A percentile compares a stretch with the other conserved stretches of the same genome.
These are phyloP conservation scores for Kwoniella shandongensis DNA, from an alignment of 768 basidiomycete genomes.

Conservation along the genomic window DNA sequence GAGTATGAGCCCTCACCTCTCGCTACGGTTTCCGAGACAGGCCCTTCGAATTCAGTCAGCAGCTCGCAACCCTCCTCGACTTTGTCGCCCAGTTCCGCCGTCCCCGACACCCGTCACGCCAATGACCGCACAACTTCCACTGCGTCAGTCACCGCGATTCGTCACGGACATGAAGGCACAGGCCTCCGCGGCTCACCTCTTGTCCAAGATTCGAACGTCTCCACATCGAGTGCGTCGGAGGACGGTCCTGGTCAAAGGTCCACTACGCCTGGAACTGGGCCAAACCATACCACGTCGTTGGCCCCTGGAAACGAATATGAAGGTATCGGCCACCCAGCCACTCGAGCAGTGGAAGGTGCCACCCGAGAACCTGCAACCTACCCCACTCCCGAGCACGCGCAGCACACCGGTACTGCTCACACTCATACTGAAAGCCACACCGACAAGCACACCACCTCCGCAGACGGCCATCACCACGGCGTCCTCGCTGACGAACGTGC, in stretches of 20 bases:
- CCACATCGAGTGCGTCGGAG: neutral
- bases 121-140: constrained; percentile 33
- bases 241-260: neutral
- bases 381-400: constrained; percentile 28
- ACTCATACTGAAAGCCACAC: neutral
- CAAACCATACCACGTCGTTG: constrained; percentile 13
- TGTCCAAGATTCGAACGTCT: constrained; percentile 4
- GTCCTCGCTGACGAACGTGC: neutral
- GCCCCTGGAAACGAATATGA: constrained; percentile 34
- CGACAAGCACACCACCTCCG: neutral
- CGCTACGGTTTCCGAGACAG: neutral
- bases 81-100: constrained; percentile 7
- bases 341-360: constrained; percentile 24
- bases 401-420: neutral
- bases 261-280: constrained; percentile 6
- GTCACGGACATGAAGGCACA: constrained; percentile 37
- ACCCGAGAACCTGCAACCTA: constrained; percentile 32
- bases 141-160: constrained; percentile 45
- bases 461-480: neutral
- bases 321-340: constrained; percentile 43
- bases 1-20: neutral
- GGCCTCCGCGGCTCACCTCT: constrained; percentile 9
- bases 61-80: neutral
- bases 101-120: constrained; percentile 25
- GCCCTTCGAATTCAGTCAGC: neutral